These are phyloP conservation scores for Colletotrichum nymphaeae DNA, from an alignment of 2,329 filamentous ascomycete genomes.

Conservation along the genomic window DNA sequence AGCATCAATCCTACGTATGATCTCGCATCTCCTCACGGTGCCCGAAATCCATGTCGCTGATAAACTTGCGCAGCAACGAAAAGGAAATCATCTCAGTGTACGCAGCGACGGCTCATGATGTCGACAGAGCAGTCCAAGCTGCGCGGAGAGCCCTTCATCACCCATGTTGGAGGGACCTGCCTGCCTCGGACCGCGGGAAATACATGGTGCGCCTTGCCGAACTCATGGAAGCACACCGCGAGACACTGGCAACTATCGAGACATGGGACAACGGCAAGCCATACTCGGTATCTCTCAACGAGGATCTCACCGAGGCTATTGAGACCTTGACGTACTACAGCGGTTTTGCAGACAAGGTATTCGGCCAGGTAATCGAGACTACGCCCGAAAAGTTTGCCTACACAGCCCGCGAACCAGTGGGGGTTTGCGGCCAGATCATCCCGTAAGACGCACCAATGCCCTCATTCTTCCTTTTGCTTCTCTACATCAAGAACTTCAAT, in stretches of 20 bases:
- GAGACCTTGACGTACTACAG: conserved; percentile 78
- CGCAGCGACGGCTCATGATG: conserved; percentile 73
- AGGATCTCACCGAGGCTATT: conserved; percentile 66
- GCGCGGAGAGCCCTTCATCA: conserved; percentile 76
- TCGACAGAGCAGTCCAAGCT: conserved; percentile 76
- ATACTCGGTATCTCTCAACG: conserved; percentile 71
- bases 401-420: conserved; percentile 80
- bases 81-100: conserved; percentile 77
- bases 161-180: conserved; percentile 74
- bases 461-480: no score
- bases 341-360: conserved; percentile 83
- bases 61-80: conserved; percentile 57
- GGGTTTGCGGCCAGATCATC: conserved; percentile 81
- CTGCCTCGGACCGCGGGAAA: conserved; percentile 74
- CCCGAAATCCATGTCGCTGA: background rate
- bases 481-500: no score
- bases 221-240: conserved; percentile 73
- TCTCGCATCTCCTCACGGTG: background rate
- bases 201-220: conserved; percentile 78
- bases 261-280: conserved; percentile 87
- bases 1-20: conserved; percentile 77
- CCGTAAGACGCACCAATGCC: conserved; percentile 49
- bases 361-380: conserved; percentile 81
- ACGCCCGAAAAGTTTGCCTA: conserved; percentile 79
- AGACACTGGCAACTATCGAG: conserved; percentile 65